Evolutionary conservation across 2,329 filamentous ascomycete genomes (phyloP), one percentile per base, ranked within the genome.

Genomic region (Tolypocladium guangdongense): DNA sequence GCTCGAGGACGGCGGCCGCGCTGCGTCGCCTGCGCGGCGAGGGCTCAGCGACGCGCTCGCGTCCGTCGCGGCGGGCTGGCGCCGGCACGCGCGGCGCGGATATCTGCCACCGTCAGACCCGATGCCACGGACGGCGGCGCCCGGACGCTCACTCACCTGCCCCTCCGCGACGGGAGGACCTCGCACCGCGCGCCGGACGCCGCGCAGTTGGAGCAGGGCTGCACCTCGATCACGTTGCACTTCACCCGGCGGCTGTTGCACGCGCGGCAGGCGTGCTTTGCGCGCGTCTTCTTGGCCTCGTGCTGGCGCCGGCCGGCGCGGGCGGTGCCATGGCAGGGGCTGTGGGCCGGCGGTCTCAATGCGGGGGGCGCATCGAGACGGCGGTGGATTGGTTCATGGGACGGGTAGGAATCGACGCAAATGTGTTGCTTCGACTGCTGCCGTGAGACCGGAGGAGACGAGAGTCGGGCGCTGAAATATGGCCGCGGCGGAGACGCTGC

Each of bases 181-280:
- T 69, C 64, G 52, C 68, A 70, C 5, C 51, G 54, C 2, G 55
- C 60, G 2, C 62, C 59, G 3, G 64, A 59, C 7, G 55, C 41
- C 33, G 55, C 53, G 52, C 67, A 70, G 33, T 70, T 69, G 22
- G 60, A 54, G 56, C 67, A 70, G 14, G 68, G 68, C 39, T 65
- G 61, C 20, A 53, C 54, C 52, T 69, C 66, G 30, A 60, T 68
- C 46, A 69, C 67, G 57, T 70, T 63, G 59, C 68, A 70, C n/a
- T 61, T 62, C 43, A 70, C 65, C 12, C 67, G 61, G 10, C 68
- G 62, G 37, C 60, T 55, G 57, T 70, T 68, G 61, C 68, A 70
- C 47, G 63, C 58, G 46, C 64, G 63, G 54, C 67, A 69, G 22
- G 67, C 67, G 51, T 66, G 67, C 52, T 67, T 68, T 7, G 67